A percentile compares a stretch with the other conserved stretches of the same genome.
Evolutionary conservation across 2,329 filamentous ascomycete species (phyloP).

Genomic region (Colletotrichum sp.): DNA sequence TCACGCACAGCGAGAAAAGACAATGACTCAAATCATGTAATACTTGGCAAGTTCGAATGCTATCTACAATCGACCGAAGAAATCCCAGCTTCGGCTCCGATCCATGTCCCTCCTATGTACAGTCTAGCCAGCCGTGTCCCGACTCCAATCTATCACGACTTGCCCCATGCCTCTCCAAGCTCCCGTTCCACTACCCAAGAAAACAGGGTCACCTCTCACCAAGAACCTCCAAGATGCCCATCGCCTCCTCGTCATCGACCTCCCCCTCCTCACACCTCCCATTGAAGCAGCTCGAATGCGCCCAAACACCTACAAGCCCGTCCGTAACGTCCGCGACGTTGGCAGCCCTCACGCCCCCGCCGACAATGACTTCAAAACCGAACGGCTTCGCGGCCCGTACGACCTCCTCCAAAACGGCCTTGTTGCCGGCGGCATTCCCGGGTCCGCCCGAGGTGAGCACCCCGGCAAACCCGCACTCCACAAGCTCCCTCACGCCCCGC

Average conservation of each 20-base stretch:
- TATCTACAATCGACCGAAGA: not conserved
- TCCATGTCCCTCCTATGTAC: not conserved
- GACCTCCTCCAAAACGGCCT: slow-evolving; percentile 39
- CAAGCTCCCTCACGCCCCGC: slow-evolving; percentile 38
- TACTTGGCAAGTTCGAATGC: not conserved
- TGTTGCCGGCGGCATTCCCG: slow-evolving; percentile 45
- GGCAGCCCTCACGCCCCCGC: slow-evolving; percentile 53
- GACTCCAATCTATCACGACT: not conserved
- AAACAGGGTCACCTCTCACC: not conserved
- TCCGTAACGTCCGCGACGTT: slow-evolving; percentile 38
- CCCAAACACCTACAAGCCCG: slow-evolving; percentile 39
- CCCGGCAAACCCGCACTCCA: slow-evolving; percentile 50
- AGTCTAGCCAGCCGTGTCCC: not conserved
- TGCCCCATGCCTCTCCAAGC: not conserved
- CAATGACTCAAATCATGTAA: not conserved
- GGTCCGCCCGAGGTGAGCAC: slow-evolving; percentile 59
- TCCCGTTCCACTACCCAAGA: not conserved
- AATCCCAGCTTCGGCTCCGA: not conserved
- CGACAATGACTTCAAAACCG: slow-evolving; percentile 53
- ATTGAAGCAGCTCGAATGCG: slow-evolving; percentile 53
- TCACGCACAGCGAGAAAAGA: not conserved
- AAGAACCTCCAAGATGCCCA: slow-evolving; percentile 13
- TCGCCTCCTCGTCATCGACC: slow-evolving; percentile 14
- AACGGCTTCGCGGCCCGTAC: slow-evolving; percentile 22
- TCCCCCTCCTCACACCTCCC: slow-evolving; percentile 1